These are phyloP conservation scores for Gossypium schwendimanii DNA, from an alignment of 441 rosid genomes.

Conservation along the genomic window DNA sequence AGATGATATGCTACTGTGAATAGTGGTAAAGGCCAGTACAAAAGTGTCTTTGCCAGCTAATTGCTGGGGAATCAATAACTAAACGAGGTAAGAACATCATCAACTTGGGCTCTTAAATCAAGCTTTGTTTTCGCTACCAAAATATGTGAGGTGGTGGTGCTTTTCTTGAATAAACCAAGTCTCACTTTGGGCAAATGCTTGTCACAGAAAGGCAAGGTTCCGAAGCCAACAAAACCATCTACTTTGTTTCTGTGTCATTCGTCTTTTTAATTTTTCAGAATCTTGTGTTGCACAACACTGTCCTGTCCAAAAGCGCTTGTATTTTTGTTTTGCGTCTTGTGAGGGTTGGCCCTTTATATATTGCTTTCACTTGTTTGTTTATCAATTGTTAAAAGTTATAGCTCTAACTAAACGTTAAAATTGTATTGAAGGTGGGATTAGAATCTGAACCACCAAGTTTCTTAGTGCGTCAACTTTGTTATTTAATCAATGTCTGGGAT, in stretches of 20 bases:
- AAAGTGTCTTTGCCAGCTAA: constrained; percentile 1
- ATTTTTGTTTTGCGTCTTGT: background rate
- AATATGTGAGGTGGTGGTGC: background rate
- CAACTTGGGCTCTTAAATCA: background rate
- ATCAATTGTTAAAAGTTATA: too few relatives aligned
- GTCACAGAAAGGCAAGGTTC: background rate
- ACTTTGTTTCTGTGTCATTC: background rate
- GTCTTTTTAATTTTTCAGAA: background rate
- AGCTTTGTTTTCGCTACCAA: background rate
- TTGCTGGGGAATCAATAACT: background rate
- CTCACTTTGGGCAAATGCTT: background rate
- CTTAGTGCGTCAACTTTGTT: too few relatives aligned
- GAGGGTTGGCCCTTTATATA: background rate
- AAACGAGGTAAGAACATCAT: background rate
- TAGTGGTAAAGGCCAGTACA: too few relatives aligned
- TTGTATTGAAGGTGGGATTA: too few relatives aligned
- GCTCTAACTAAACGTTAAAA: too few relatives aligned
- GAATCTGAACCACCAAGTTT: too few relatives aligned
- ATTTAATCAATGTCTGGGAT: too few relatives aligned
- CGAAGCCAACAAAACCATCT: background rate
- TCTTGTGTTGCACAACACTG: background rate
- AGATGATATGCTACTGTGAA: background rate
- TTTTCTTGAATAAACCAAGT: background rate
- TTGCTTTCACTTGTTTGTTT: too few relatives aligned
- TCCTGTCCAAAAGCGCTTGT: background rate